These are phyloP conservation scores for Decorospora gaudefroyi DNA, from an alignment of 2,329 filamentous ascomycete genomes.

Conservation along the genomic window DNA sequence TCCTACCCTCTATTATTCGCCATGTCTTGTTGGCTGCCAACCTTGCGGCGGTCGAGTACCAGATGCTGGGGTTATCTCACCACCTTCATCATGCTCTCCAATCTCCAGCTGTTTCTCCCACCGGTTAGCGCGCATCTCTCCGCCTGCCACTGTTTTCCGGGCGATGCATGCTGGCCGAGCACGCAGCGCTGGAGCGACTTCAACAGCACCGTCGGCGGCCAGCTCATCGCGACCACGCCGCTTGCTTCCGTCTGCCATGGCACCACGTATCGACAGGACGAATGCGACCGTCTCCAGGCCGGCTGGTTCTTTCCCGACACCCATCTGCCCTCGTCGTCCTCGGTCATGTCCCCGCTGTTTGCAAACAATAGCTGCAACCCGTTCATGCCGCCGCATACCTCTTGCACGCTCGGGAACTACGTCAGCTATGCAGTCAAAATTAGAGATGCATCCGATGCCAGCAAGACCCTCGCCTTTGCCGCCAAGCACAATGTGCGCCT, in stretches of 20 bases:
- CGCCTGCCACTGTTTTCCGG: conserved; percentile 30
- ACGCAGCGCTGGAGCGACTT: conserved; percentile 40
- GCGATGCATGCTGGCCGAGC: conserved; percentile 46
- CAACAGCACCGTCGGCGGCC: conserved; percentile 47
- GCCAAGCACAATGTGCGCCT: conserved; percentile 33
- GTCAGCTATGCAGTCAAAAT: conserved; percentile 46
- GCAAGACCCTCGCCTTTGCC: conserved; percentile 31
- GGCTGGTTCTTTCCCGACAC: too few species aligned
- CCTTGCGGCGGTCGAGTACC: too few species aligned
- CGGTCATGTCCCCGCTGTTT: conserved; percentile 16
- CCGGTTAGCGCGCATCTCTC: too few species aligned
- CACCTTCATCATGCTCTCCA: too few species aligned
- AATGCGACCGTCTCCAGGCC: conserved; percentile 26
- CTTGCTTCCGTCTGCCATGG: conserved; percentile 48
- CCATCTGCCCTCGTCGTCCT: conserved; percentile 13
- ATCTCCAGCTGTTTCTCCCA: background rate
- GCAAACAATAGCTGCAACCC: conserved; percentile 24
- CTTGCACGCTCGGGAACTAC: conserved; percentile 29
- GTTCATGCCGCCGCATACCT: conserved; percentile 9
- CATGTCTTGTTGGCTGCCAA: too few species aligned
- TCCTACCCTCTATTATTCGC: too few species aligned
- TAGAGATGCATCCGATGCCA: conserved; percentile 1
- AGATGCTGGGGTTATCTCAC: too few species aligned
- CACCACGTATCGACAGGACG: conserved; percentile 22
- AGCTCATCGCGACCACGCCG: conserved; percentile 48